Conservation (phyloP, 371 early-diverging fungal genomes). For the Saksenaea vasiformis region DNA sequence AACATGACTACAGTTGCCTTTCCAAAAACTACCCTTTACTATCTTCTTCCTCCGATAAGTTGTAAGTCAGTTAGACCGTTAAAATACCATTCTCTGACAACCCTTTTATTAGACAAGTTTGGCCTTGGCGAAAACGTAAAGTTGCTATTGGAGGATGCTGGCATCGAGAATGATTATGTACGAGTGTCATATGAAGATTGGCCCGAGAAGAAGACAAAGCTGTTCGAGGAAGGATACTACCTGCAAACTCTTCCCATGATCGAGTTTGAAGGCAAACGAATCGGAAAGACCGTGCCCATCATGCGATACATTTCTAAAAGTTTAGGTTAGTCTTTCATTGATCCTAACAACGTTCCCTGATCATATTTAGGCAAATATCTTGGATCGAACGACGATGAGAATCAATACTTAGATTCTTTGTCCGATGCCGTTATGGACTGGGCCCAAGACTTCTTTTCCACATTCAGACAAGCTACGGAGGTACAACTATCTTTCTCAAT, state of each 20-base stretch:
- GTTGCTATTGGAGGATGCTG: conserved; percentile 29
- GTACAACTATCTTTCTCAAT: background rate
- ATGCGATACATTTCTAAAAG: conserved; percentile 27
- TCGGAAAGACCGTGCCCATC: conserved; percentile 21
- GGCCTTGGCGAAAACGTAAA: conserved; percentile 32
- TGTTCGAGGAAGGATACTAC: conserved; percentile 3
- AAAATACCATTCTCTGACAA: background rate
- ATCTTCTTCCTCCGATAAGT: background rate
- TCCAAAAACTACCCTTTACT: background rate
- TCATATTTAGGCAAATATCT: conserved; percentile 22
- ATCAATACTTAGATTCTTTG: conserved; percentile 19
- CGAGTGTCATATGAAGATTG: conserved; percentile 10
- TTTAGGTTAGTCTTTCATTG: conserved; percentile 12
- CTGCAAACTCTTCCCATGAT: conserved; percentile 27
- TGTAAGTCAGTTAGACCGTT: background rate
- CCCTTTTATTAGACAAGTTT: background rate
- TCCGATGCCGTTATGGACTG: conserved; percentile 9
- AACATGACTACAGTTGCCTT: background rate
- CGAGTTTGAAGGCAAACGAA: conserved; percentile 23
- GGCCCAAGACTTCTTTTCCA: background rate
- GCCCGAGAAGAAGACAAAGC: conserved; percentile 13
- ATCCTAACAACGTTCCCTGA: background rate
- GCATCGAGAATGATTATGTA: background rate
- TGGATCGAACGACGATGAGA: conserved; percentile 25
- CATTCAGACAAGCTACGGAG: background rate